Conservation (phyloP, 2,329 filamentous ascomycete species). For the Pseudocercospora musae region DNA sequence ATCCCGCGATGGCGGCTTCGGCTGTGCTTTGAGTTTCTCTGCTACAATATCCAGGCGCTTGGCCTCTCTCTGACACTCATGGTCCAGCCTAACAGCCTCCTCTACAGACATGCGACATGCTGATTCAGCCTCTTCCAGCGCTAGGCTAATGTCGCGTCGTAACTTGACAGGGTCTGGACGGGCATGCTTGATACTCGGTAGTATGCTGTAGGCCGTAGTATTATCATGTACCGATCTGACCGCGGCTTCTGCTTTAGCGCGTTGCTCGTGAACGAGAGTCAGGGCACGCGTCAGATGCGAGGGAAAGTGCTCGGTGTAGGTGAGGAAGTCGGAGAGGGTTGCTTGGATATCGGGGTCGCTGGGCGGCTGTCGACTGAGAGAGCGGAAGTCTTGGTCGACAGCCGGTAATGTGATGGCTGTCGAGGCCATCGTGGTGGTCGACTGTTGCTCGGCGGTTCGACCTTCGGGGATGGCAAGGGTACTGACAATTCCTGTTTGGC, state of each 20-base stretch:
- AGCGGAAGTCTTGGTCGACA: constrained; percentile 30
- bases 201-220: constrained; percentile 46
- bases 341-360: constrained; percentile 62
- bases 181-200: constrained; percentile 49
- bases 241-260: constrained; percentile 42
- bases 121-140: constrained; percentile 38
- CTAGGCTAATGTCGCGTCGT: constrained; percentile 55
- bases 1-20: constrained; percentile 59
- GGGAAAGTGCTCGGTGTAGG: constrained; percentile 67
- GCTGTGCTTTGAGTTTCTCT: constrained; percentile 59
- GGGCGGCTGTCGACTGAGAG: constrained; percentile 33
- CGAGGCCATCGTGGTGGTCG: constrained; percentile 18
- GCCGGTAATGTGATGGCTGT: constrained; percentile 22
- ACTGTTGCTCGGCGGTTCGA: neutral
- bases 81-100: constrained; percentile 34
- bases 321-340: constrained; percentile 64
- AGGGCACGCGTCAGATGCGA: constrained; percentile 62
- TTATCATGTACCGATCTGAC: constrained; percentile 48
- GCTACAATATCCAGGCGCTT: constrained; percentile 58
- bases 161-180: constrained; percentile 52
- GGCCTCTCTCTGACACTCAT: constrained; percentile 39
- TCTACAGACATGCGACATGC: constrained; percentile 37
- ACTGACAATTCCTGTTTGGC: neutral
- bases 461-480: neutral
- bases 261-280: constrained; percentile 56